These are phyloP conservation scores for Tripterygium wilfordii DNA, from an alignment of 177 flowering plant species.

Conservation along the genomic window DNA sequence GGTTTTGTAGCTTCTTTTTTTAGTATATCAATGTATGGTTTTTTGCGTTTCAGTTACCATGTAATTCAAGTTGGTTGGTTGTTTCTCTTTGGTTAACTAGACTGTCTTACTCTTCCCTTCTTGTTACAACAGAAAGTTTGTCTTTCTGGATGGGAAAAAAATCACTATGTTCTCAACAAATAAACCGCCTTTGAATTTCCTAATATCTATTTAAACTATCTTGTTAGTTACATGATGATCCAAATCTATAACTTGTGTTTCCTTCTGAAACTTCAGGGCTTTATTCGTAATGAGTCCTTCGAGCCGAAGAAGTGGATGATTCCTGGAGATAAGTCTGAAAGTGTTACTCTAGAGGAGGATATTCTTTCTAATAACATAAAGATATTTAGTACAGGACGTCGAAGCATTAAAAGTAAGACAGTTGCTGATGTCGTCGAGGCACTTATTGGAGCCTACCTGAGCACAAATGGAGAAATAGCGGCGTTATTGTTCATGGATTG, in stretches of 20 bases:
- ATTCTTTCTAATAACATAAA: constrained; percentile 13
- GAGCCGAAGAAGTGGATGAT: constrained; percentile 65
- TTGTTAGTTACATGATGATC: constrained; percentile 25
- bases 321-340: constrained; percentile 43
- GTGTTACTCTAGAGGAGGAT: constrained; percentile 25
- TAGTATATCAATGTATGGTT: not conserved
- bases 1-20: not conserved
- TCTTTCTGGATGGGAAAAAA: too few relatives aligned
- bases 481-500: constrained; percentile 53
- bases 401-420: constrained; percentile 36
- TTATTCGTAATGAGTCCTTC: constrained; percentile 59
- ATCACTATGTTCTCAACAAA: too few relatives aligned
- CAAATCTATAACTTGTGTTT: too few relatives aligned
- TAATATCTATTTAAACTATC: too few relatives aligned
- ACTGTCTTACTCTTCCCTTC: too few relatives aligned
- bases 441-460: constrained; percentile 59
- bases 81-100: too few relatives aligned
- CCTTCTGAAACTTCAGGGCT: constrained; percentile 51
- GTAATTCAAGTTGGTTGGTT: too few relatives aligned
- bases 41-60: too few relatives aligned
- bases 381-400: constrained; percentile 24
- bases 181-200: too few relatives aligned
- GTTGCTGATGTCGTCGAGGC: constrained; percentile 75
- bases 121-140: too few relatives aligned
- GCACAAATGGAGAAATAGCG: constrained; percentile 50